phyloP scores from a whole-genome alignment of 169 alveolate species.

The Plasmodium falciparum region DNA sequence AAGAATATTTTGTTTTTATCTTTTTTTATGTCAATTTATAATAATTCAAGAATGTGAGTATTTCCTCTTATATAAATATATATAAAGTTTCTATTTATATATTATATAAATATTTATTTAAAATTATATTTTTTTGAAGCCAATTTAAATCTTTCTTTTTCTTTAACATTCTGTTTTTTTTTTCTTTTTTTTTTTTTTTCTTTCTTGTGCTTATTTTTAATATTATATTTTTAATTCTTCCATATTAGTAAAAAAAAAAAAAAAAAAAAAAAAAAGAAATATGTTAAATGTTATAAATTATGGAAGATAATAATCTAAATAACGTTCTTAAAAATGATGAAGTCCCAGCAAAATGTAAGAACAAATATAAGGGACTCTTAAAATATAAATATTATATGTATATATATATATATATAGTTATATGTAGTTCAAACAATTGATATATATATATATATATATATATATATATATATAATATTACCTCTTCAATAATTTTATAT shows the following conservation, averaged over 20 bases:
- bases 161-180: background rate
- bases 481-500: no score
- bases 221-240: slow-evolving; percentile 7
- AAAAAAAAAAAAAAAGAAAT: slow-evolving; percentile 52
- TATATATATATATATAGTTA: background rate
- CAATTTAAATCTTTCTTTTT: background rate
- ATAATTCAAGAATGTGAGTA: no score
- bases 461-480: no score
- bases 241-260: slow-evolving; percentile 2
- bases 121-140: no score
- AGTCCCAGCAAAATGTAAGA: slow-evolving; percentile 77
- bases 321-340: slow-evolving; percentile 56
- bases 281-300: slow-evolving; percentile 4
- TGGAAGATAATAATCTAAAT: slow-evolving; percentile 47
- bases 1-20: no score
- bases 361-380: background rate
- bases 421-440: background rate
- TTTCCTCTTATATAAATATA: no score
- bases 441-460: no score
- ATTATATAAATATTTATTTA: no score
- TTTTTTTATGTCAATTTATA: no score
- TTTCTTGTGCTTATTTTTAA: background rate
- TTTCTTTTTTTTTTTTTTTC: background rate
- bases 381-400: slow-evolving; percentile 3
- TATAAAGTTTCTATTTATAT: no score